These are phyloP conservation scores for Talaromyces sp. DNA, from an alignment of 2,329 filamentous ascomycete genomes.

Conservation along the genomic window DNA sequence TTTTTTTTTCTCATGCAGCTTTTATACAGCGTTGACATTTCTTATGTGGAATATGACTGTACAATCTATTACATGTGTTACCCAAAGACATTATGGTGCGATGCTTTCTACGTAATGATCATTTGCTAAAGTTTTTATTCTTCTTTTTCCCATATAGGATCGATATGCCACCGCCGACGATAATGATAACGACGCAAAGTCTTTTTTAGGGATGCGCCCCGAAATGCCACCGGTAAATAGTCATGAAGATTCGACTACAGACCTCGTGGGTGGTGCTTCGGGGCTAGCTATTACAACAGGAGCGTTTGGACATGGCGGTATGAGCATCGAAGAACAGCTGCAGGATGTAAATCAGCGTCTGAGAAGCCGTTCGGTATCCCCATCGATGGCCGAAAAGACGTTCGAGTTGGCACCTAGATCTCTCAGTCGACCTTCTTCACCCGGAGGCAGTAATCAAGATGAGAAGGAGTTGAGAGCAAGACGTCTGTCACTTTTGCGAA, in stretches of 20 bases:
- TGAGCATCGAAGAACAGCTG: conserved; percentile 20
- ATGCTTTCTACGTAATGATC: conserved; percentile 24
- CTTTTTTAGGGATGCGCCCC: conserved; percentile 65
- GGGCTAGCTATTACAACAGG: conserved; percentile 27
- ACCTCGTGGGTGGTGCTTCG: conserved; percentile 42
- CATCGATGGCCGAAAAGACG: conserved; percentile 28
- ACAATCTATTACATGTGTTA: conserved; percentile 17
- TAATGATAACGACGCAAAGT: conserved; percentile 42
- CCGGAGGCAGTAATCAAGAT: conserved; percentile 21
- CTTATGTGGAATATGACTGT: conserved; percentile 14
- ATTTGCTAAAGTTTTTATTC: conserved; percentile 31
- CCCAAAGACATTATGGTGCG: conserved; percentile 15
- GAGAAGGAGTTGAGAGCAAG: conserved; percentile 23
- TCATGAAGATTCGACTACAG: conserved; percentile 7
- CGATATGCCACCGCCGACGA: conserved; percentile 32
- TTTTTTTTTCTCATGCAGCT: conserved; percentile 7
- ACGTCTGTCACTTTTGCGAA: conserved; percentile 29
- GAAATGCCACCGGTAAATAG: conserved; percentile 52
- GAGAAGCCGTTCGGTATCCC: conserved; percentile 36
- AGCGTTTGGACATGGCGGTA: background rate
- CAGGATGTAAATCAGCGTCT: conserved; percentile 23
- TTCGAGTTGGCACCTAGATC: conserved; percentile 29
- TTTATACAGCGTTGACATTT: conserved; percentile 11
- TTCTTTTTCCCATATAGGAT: conserved; percentile 34
- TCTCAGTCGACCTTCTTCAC: conserved; percentile 35